These are phyloP conservation scores for Chloromonas sp. DNA, from an alignment of 163 green algal genomes.

Conservation along the genomic window DNA sequence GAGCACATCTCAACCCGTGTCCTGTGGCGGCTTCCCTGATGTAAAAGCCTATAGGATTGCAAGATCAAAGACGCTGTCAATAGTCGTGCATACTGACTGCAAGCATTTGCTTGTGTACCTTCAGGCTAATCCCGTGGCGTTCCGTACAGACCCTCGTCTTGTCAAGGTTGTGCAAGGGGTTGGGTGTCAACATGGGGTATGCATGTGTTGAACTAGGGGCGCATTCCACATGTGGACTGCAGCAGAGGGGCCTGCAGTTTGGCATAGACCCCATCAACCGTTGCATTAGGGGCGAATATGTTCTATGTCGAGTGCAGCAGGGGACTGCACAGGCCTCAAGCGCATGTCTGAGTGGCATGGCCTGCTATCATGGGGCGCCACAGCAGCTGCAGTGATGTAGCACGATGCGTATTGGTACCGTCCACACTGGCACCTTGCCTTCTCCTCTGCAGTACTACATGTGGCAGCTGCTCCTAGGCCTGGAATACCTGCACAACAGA, in stretches of 20 bases:
- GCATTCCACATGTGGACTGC: not conserved
- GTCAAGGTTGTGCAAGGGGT: constrained; percentile 22
- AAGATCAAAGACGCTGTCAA: too few relatives aligned
- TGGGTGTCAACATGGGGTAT: not conserved
- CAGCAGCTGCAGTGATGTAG: too few relatives aligned
- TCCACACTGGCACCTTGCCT: too few relatives aligned
- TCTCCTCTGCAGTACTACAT: constrained; percentile 65
- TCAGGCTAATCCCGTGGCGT: constrained; percentile 7
- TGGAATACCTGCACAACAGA: constrained; percentile 81
- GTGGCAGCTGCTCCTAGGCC: constrained; percentile 87
- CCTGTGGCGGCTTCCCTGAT: too few relatives aligned
- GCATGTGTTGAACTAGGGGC: too few relatives aligned
- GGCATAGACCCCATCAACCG: not conserved
- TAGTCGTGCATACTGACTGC: too few relatives aligned
- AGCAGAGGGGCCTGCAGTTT: not conserved
- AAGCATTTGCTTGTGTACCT: not conserved
- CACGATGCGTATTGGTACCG: too few relatives aligned
- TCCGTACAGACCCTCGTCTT: constrained; percentile 12
- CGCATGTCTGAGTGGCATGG: not conserved
- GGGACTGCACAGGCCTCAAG: not conserved
- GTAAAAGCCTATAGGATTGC: too few relatives aligned
- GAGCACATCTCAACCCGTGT: too few relatives aligned
- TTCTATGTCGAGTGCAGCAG: not conserved
- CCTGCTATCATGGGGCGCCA: too few relatives aligned
- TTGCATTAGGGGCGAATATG: not conserved